Conservation (phyloP, 2,329 filamentous ascomycete species). For the Calonectria fujianensis region DNA sequence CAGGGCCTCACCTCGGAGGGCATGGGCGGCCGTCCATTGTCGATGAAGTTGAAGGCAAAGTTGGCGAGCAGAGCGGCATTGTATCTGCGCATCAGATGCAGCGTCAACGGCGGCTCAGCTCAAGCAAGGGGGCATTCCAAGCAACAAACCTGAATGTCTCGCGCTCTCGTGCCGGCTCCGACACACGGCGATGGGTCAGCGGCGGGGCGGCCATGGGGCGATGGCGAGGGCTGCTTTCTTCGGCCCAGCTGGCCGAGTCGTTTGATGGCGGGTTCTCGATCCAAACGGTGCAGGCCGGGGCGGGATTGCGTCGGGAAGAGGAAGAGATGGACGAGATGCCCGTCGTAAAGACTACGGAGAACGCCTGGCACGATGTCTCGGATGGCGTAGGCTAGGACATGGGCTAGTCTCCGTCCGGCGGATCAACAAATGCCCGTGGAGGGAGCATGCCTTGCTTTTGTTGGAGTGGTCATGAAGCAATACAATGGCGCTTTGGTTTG, state of each 20-base stretch:
- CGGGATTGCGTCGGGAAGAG: slow-evolving; percentile 1
- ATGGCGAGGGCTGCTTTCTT: not conserved
- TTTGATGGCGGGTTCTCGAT: slow-evolving; percentile 14
- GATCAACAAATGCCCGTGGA: slow-evolving; percentile 17
- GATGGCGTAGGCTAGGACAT: slow-evolving; percentile 16
- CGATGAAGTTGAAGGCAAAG: slow-evolving; percentile 31
- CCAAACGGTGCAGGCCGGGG: not conserved
- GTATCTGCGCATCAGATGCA: slow-evolving; percentile 11
- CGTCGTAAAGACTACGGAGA: slow-evolving; percentile 5
- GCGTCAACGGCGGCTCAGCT: not conserved
- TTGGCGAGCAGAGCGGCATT: slow-evolving; percentile 27
- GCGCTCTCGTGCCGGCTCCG: slow-evolving; percentile 34
- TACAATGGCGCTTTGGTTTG: not conserved
- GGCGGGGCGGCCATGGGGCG: slow-evolving; percentile 25
- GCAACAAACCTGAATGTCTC: slow-evolving; percentile 35
- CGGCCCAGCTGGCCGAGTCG: slow-evolving; percentile 18
- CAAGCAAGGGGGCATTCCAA: slow-evolving; percentile 19
- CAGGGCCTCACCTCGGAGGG: slow-evolving; percentile 52
- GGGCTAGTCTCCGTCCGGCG: slow-evolving; percentile 21
- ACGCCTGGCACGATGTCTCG: slow-evolving; percentile 13
- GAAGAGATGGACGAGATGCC: slow-evolving; percentile 14
- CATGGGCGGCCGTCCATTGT: slow-evolving; percentile 24
- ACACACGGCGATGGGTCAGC: slow-evolving; percentile 21
- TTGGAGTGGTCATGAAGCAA: not conserved
- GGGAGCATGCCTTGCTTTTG: not conserved